Evolutionary conservation across 495 filamentous ascomycete species (phyloP).

Genomic region (Lasiosphaeria hispida): DNA sequence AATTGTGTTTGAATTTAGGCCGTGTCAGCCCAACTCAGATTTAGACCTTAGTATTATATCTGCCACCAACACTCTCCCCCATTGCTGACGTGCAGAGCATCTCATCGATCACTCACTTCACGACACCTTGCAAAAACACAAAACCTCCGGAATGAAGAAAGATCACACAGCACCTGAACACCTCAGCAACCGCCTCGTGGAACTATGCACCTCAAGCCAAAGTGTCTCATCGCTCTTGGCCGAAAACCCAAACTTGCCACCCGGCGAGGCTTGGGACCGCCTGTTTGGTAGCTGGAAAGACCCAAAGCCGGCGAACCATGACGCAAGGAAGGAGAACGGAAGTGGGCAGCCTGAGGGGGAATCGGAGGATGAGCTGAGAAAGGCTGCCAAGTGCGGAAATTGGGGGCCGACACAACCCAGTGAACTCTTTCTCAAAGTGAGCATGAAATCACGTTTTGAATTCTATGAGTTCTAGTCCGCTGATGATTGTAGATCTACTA

Average conservation of each 20-base stretch:
- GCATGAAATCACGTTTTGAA: background rate
- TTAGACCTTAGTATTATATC: no score
- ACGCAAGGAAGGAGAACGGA: background rate
- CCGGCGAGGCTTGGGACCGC: slow-evolving; percentile 52
- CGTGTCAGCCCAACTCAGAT: no score
- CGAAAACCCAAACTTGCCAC: slow-evolving; percentile 48
- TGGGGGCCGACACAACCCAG: slow-evolving; percentile 65
- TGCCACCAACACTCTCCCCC: no score
- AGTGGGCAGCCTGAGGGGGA: slow-evolving; percentile 17
- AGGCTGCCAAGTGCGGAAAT: slow-evolving; percentile 59
- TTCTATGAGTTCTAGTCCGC: background rate
- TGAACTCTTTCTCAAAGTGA: slow-evolving; percentile 62
- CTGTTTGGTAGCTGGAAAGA: slow-evolving; percentile 45
- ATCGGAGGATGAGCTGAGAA: slow-evolving; percentile 44
- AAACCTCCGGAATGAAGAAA: slow-evolving; percentile 10
- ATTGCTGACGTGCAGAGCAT: background rate
- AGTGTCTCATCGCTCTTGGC: slow-evolving; percentile 59
- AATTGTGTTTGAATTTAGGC: no score
- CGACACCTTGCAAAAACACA: background rate
- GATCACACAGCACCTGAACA: background rate
- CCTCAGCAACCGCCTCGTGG: slow-evolving; percentile 24
- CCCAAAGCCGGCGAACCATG: slow-evolving; percentile 12
- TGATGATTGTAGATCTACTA: slow-evolving; percentile 54
- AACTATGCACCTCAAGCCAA: slow-evolving; percentile 48
- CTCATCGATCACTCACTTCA: background rate